Evolutionary conservation across 2,329 filamentous ascomycete species (phyloP).

Genomic region (Fusarium euwallaceae): DNA sequence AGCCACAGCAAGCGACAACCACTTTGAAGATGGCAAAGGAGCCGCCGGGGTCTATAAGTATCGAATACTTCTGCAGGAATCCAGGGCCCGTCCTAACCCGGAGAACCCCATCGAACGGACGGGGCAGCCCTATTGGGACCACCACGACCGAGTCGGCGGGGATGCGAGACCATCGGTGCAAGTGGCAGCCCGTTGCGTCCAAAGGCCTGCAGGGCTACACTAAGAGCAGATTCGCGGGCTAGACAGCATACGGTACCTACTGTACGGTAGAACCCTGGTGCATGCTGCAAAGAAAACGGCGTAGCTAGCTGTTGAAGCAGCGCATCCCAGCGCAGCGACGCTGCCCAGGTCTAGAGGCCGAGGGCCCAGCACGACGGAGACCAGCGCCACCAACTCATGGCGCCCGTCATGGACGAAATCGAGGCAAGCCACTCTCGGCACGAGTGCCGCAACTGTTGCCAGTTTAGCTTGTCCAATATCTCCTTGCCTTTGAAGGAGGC

Average conservation of each 20-base stretch:
- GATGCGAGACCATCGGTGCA: conserved; percentile 35
- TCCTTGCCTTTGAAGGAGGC: conserved; percentile 25
- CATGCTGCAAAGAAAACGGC: conserved; percentile 37
- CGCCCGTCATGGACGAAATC: conserved; percentile 24
- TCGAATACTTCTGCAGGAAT: conserved; percentile 39
- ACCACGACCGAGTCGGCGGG: conserved; percentile 24
- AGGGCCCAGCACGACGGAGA: conserved; percentile 22
- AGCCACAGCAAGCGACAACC: conserved; percentile 36
- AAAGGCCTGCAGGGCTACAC: conserved; percentile 39
- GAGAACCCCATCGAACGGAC: conserved; percentile 39
- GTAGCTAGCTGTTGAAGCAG: conserved; percentile 16
- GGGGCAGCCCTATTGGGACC: conserved; percentile 43
- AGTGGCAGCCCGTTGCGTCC: conserved; percentile 25
- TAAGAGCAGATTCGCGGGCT: conserved; percentile 34
- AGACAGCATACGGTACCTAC: conserved; percentile 6
- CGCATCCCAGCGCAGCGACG: neutral
- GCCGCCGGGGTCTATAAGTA: conserved; percentile 42
- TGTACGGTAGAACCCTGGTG: conserved; percentile 15
- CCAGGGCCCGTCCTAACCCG: conserved; percentile 22
- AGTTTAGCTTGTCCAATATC: conserved; percentile 22
- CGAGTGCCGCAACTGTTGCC: conserved; percentile 19
- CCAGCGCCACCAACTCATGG: conserved; percentile 35
- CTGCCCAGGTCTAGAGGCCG: conserved; percentile 12
- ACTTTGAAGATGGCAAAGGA: conserved; percentile 34
- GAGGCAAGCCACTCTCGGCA: conserved; percentile 36